A percentile compares a stretch with the other conserved stretches of the same genome.
These are phyloP conservation scores for Ophiocordyceps unilateralis DNA, from an alignment of 2,329 filamentous ascomycete genomes.

Conservation along the genomic window DNA sequence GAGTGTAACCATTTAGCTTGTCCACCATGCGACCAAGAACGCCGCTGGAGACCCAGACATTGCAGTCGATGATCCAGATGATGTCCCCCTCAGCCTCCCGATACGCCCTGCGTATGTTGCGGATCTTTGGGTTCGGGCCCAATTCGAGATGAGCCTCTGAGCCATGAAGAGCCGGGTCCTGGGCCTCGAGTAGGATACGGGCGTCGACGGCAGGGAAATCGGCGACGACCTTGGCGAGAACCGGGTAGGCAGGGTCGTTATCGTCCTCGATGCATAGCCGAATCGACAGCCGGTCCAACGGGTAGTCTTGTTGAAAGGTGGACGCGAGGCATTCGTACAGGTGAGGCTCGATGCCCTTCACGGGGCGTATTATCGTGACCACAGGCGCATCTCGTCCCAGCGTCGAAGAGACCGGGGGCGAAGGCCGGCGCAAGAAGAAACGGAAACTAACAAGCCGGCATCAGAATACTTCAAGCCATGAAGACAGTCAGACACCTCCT, in stretches of 20 bases:
- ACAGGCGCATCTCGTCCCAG: conserved; percentile 46
- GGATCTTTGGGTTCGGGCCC: conserved; percentile 95
- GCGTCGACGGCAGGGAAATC: conserved; percentile 61
- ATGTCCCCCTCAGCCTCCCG: conserved; percentile 75
- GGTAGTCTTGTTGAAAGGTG: conserved; percentile 70
- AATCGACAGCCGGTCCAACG: conserved; percentile 56
- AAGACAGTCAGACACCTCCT: background rate
- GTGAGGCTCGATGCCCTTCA: conserved; percentile 79
- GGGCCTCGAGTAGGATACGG: conserved; percentile 60
- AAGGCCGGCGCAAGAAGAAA: conserved; percentile 31
- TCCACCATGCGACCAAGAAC: conserved; percentile 82
- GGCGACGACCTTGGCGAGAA: conserved; percentile 51
- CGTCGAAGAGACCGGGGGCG: conserved; percentile 31
- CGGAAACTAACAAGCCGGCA: conserved; percentile 23
- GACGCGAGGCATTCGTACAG: conserved; percentile 87
- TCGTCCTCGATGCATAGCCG: conserved; percentile 65
- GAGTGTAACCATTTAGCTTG: conserved; percentile 52
- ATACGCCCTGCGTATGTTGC: conserved; percentile 90
- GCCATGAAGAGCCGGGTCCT: conserved; percentile 54
- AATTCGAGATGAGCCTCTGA: conserved; percentile 36
- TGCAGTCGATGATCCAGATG: conserved; percentile 91
- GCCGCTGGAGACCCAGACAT: conserved; percentile 74
- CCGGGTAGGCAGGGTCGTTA: conserved; percentile 58
- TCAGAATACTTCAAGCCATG: conserved; percentile 1
- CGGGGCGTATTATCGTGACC: conserved; percentile 80